Percentiles rank a stretch among this genome's conserved stretches.
These are phyloP conservation scores for Neoboletus brunneissimus DNA, from an alignment of 768 basidiomycete genomes.

Conservation along the genomic window DNA sequence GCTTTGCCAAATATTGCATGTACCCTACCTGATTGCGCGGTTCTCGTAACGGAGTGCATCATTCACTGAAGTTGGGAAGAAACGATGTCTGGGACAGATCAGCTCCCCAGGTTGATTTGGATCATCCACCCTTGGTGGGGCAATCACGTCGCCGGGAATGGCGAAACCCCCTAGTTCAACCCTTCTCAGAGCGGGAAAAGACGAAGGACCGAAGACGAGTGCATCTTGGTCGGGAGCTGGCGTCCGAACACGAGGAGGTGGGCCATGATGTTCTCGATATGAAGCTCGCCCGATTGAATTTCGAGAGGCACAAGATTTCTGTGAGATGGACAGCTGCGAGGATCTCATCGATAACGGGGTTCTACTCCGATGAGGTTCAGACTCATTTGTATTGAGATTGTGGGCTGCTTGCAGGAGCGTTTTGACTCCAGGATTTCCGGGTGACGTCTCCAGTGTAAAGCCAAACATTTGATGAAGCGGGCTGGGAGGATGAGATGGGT, in stretches of 20 bases:
- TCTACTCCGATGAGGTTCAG: constrained; percentile 3
- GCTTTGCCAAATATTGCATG: not conserved
- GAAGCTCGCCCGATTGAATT: constrained; percentile 22
- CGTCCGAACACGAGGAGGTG: constrained; percentile 8
- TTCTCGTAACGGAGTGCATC: constrained; percentile 7
- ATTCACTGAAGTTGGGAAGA: constrained; percentile 14
- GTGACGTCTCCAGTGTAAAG: not conserved
- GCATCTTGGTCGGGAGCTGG: not conserved
- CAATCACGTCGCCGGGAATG: not conserved
- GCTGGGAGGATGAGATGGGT: not conserved
- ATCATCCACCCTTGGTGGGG: constrained; percentile 4
- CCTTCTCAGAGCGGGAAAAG: not conserved
- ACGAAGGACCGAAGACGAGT: not conserved
- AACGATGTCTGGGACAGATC: not conserved
- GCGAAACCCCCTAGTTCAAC: not conserved
- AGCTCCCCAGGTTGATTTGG: constrained; percentile 9
- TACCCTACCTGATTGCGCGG: constrained; percentile 10
- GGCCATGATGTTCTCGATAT: constrained; percentile 21
- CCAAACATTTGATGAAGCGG: not conserved
- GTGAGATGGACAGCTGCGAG: constrained; percentile 15
- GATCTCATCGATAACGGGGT: constrained; percentile 14
- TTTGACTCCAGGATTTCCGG: not conserved
- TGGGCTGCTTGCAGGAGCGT: not conserved
- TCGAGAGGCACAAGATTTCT: constrained; percentile 11
- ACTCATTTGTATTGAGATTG: not conserved